phyloP scores from a whole-genome alignment of 208 protist species.

The Herpetomonas samuelpessoai region DNA sequence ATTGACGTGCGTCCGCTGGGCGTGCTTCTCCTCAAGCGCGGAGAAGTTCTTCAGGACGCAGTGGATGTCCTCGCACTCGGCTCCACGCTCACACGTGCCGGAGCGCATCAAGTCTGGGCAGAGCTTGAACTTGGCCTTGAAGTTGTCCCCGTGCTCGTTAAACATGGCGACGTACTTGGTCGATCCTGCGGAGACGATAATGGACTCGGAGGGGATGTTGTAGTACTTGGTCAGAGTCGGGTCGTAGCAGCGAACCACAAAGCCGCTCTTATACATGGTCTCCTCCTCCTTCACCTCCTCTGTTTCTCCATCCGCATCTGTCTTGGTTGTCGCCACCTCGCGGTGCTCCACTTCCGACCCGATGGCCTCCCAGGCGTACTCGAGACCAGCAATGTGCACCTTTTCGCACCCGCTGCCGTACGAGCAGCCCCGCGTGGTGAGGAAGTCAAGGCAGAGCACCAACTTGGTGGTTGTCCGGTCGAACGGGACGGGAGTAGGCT shows the following conservation, averaged over 20 bases:
- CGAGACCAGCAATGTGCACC: slow-evolving; percentile 66
- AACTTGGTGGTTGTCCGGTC: slow-evolving; percentile 37
- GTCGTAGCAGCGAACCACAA: slow-evolving; percentile 75
- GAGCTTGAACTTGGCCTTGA: slow-evolving; percentile 77
- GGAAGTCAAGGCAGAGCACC: slow-evolving; percentile 49
- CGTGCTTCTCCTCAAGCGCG: slow-evolving; percentile 23
- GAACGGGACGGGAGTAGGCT: no score
- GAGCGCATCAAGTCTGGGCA: slow-evolving; percentile 15
- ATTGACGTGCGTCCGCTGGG: slow-evolving; percentile 64
- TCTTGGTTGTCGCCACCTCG: not conserved
- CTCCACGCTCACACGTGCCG: slow-evolving; percentile 1
- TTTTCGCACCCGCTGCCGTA: slow-evolving; percentile 66
- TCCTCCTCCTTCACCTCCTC: slow-evolving; percentile 19
- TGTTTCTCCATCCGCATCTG: not conserved
- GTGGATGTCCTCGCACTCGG: slow-evolving; percentile 50
- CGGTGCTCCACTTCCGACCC: slow-evolving; percentile 14
- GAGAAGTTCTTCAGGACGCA: slow-evolving; percentile 44
- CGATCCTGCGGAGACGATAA: slow-evolving; percentile 58
- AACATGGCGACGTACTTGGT: slow-evolving; percentile 69
- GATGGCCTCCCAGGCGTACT: slow-evolving; percentile 76
- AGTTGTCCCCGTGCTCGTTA: slow-evolving; percentile 86
- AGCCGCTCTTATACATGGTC: slow-evolving; percentile 45
- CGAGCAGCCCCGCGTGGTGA: slow-evolving; percentile 42
- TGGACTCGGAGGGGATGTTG: slow-evolving; percentile 61
- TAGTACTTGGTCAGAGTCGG: slow-evolving; percentile 65